These are phyloP conservation scores for Apiospora koreana DNA, from an alignment of 2,329 filamentous ascomycete species.

Conservation along the genomic window DNA sequence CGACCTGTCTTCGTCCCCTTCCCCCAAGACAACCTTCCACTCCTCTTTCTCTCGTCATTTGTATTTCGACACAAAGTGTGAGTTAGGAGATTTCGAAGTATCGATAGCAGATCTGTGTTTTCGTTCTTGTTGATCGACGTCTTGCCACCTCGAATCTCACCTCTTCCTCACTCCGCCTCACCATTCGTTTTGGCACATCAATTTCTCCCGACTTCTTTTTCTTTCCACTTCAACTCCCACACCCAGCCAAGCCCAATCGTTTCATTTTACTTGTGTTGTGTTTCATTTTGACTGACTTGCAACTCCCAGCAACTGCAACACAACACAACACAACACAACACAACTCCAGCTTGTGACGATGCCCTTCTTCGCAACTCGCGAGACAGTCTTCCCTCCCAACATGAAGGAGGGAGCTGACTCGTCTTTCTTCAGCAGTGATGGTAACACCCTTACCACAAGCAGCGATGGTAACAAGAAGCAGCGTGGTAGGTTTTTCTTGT, in stretches of 20 bases:
- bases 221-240: not conserved
- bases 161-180: not conserved
- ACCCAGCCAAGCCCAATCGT: not conserved
- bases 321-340: no score
- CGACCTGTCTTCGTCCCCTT: not conserved
- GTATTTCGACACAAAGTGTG: not conserved
- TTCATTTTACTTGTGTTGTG: not conserved
- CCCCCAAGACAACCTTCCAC: not conserved
- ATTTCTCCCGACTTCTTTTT: not conserved
- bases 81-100: not conserved
- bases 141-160: not conserved
- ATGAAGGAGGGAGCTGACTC: constrained; percentile 5
- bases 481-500: not conserved
- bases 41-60: not conserved
- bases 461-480: not conserved
- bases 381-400: constrained; percentile 3
- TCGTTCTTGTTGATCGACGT: not conserved
- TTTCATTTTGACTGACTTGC: not conserved
- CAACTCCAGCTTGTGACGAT: not conserved
- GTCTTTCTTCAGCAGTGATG: constrained; percentile 9
- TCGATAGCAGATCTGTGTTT: not conserved
- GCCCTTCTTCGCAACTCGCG: constrained; percentile 10
- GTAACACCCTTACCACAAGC: not conserved
- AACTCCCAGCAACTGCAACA: not conserved
- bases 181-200: not conserved